Percentiles rank a stretch among this genome's conserved stretches.
These are phyloP conservation scores for Penicillium frequentans DNA, from an alignment of 2,329 filamentous ascomycete species.

Conservation along the genomic window DNA sequence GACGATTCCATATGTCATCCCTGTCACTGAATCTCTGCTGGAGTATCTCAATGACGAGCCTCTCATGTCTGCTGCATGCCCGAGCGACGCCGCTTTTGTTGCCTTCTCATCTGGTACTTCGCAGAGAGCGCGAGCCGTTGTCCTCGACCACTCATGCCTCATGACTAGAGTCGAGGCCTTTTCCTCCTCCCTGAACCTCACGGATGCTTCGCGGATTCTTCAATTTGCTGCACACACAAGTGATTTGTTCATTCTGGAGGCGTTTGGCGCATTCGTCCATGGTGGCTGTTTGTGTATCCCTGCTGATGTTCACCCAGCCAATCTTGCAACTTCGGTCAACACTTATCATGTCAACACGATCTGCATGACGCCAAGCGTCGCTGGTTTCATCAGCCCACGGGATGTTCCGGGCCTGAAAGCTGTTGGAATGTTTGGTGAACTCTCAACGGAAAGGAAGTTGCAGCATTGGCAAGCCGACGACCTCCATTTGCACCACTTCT, in stretches of 20 bases:
- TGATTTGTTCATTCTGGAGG: constrained; percentile 45
- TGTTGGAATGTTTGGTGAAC: constrained; percentile 25
- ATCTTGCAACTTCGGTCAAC: constrained; percentile 56
- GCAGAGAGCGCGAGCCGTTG: constrained; percentile 32
- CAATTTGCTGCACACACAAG: constrained; percentile 50
- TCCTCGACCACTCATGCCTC: constrained; percentile 38
- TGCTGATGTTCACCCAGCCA: constrained; percentile 46
- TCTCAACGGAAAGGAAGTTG: neutral
- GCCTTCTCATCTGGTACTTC: constrained; percentile 37
- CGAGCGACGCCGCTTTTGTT: constrained; percentile 32
- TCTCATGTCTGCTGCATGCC: constrained; percentile 1
- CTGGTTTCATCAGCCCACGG: constrained; percentile 22
- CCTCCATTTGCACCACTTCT: constrained; percentile 22
- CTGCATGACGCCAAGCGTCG: constrained; percentile 37
- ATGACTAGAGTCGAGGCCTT: constrained; percentile 31
- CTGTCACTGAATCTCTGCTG: constrained; percentile 34
- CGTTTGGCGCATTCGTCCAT: constrained; percentile 37
- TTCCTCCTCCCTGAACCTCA: constrained; percentile 24
- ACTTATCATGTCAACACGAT: constrained; percentile 31
- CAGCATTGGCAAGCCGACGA: constrained; percentile 18
- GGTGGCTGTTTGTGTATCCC: constrained; percentile 52
- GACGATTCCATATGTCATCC: constrained; percentile 41
- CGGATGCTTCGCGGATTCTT: constrained; percentile 28
- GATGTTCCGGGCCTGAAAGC: constrained; percentile 29
- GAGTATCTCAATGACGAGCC: constrained; percentile 30